Base-by-base conservation (phyloP, 2,329 filamentous ascomycete species). In the Cercospora sp. region DNA sequence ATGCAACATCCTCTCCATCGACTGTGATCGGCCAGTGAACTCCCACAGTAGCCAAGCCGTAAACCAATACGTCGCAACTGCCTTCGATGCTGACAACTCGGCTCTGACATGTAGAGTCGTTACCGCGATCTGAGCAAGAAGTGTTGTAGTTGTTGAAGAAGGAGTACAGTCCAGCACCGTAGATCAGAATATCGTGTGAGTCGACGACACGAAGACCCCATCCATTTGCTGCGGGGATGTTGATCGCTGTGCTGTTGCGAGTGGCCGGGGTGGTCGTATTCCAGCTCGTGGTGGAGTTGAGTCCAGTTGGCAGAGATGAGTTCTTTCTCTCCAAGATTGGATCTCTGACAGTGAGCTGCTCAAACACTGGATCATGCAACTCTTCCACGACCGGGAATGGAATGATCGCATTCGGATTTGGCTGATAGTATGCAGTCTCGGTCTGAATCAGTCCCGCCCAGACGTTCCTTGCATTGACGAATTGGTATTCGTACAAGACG, bases 21-120 rank as follows among this genome's bases (percentile, higher is more conserved):
- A 79, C 72, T 3, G 80, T 79, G 64, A 85, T 78, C 80, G 84
- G 83, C 63, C 80, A 79, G 10, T 79, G 81, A 8, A 79, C 73
- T 0, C 81, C 80, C 4, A 76, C 73, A 0, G 74, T 78, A 28
- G 70, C 70, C 36, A 65, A 18, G 53, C 82, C 81, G 68, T 85
- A 86, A 0, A 86, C 73, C n/a, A 69, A 77, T 12, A 83, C 74
- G 16, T 77, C 73, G 4, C 73, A 71, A 30, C 74, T 79, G 1
- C 80, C 81, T 61, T 84, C 82, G 16, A 86, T 73, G 48, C 79
- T 81, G 66, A 85, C 78, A 12, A 86, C 85, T 18, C 80, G 74
- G 48, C 76, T 79, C 75, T 87, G 85, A 65, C 85, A 87, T 2
- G 76, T 69, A 8, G 80, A 79, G 2, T 78, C 76, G 8, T 76